These are phyloP conservation scores for Corylus avellana DNA, from an alignment of 306 rosid species.

Conservation along the genomic window DNA sequence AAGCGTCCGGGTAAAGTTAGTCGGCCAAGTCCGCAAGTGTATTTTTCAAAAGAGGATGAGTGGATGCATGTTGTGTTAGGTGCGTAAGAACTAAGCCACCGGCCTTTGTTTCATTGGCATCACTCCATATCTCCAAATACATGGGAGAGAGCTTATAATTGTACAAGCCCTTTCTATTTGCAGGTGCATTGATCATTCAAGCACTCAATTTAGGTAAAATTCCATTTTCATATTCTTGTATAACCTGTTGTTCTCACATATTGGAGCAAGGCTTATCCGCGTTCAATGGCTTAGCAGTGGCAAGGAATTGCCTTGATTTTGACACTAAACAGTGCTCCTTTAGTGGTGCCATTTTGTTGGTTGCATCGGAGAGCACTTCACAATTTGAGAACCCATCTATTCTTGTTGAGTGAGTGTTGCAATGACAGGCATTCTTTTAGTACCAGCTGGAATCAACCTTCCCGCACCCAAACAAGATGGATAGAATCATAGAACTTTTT, in stretches of 20 bases:
- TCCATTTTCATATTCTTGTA: neutral
- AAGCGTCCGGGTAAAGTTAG: slow-evolving; percentile 21
- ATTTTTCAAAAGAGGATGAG: neutral
- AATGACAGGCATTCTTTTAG: no score
- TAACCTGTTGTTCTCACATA: neutral
- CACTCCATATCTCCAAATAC: slow-evolving; percentile 31
- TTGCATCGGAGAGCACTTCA: slow-evolving; percentile 13
- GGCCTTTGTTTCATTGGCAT: slow-evolving; percentile 9
- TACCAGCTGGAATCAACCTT: no score
- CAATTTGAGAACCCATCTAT: neutral
- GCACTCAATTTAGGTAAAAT: neutral
- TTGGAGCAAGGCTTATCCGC: neutral
- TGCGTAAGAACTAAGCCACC: slow-evolving; percentile 23
- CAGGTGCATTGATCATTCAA: neutral
- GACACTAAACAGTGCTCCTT: no score
- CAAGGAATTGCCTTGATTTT: slow-evolving; percentile 23
- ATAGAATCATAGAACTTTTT: no score
- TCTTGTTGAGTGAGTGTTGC: neutral
- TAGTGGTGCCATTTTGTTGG: neutral
- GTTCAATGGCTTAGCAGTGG: slow-evolving; percentile 13
- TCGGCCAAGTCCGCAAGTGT: slow-evolving; percentile 10
- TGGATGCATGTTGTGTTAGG: slow-evolving; percentile 31
- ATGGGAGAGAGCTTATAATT: slow-evolving; percentile 21
- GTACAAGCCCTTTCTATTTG: neutral
- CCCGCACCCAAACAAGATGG: no score